Evolutionary conservation across 306 rosid species (phyloP), one percentile per base, ranked within the genome.

Genomic region (Datisca glomerata): DNA sequence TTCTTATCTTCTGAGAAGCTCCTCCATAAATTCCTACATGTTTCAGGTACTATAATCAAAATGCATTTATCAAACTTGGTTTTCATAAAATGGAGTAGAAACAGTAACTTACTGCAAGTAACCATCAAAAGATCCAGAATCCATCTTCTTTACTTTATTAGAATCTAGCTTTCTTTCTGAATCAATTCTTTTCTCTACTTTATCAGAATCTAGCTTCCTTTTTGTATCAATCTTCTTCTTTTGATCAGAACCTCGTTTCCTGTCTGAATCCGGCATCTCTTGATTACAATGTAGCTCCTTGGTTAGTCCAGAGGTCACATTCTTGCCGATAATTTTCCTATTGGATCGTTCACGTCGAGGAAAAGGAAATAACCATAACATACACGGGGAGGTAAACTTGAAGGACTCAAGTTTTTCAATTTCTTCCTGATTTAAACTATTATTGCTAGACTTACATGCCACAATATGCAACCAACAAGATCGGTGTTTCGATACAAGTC

Each of bases 21-120:
- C 44, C 54, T 69, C 95, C 93, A 85, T 45, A 79, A 50, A 24
- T 69, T 68, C 75, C 95, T 85, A 62, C 35, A 58, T 46, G 50
- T 21, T 25, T 28, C 34, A 73, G 25, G 42, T 37, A 57, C 7
- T 43, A 41, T 28, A 45, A n/a, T 74, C 37, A 42, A 33, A 44
- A 57, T 58, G 57, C 24, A 53, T 22, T 6, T 24, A 27, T 8
- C 21, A 15, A 35, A n/a, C n/a, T n/a, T n/a, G n/a, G 22, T 16
- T 50, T 21, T 6, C 34, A 21, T n/a, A 50, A 10, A 6, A 21
- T 34, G 17, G 10, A 33, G 10, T 8, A 18, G 10, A 8, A 21
- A 12, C 6, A 12, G 6, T 36, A 15, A 36, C 95, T 63, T 58
- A 85, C 95, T 47, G 56, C 24, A 85, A 69, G 68, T 53, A 59